Evolutionary conservation across 1,284 basidiomycete species (phyloP).

Genomic region (Ustilago shanxiensis): DNA sequence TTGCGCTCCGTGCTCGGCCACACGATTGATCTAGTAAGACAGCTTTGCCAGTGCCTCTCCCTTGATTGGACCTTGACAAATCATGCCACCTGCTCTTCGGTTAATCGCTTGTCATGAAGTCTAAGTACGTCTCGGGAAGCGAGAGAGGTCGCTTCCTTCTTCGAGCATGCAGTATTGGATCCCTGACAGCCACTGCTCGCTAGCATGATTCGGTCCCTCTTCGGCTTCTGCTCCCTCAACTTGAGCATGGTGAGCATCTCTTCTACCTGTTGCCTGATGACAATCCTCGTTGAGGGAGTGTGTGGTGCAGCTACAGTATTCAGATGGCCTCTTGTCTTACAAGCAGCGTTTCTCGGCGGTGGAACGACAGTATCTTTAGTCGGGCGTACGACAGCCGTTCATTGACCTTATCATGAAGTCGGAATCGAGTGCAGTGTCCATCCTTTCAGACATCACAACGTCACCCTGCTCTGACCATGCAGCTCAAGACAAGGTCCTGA

Average conservation of each 20-base stretch:
- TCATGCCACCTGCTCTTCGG: background rate
- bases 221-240: background rate
- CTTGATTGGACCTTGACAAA: background rate
- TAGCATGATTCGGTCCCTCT: background rate
- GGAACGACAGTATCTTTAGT: background rate
- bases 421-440: background rate
- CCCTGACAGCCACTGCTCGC: conserved; percentile 7
- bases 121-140: background rate
- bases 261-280: no score
- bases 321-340: background rate
- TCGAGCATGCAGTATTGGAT: background rate
- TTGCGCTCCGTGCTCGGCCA: background rate
- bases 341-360: background rate
- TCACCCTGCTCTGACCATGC: background rate
- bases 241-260: no score
- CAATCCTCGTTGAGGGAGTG: no score
- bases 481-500: background rate
- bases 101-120: background rate
- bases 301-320: no score
- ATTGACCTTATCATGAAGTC: no score
- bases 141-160: background rate
- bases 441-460: background rate
- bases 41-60: no score
- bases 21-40: no score
- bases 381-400: no score